A percentile compares a stretch with the other conserved stretches of the same genome.
Evolutionary conservation across 306 rosid species (phyloP).

Genomic region (Fragaria vesca): DNA sequence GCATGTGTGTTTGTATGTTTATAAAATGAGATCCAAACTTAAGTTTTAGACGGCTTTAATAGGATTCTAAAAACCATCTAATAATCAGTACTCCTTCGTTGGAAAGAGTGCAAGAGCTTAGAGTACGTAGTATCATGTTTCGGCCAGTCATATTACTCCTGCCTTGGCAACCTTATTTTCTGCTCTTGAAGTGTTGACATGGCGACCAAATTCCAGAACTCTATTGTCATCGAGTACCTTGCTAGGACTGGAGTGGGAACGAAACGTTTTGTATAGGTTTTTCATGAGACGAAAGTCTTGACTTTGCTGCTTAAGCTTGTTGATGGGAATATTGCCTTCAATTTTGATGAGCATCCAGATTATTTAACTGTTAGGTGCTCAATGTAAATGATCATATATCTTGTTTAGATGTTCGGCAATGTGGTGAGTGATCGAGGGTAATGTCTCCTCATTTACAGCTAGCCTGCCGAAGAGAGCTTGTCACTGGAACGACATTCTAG

Average conservation of each 20-base stretch:
- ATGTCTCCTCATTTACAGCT: neutral
- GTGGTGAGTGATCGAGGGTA: neutral
- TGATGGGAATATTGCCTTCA: neutral
- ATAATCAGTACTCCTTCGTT: slow-evolving; percentile 34
- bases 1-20: too few relatives aligned
- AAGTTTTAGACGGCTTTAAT: too few relatives aligned
- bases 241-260: slow-evolving; percentile 27
- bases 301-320: neutral
- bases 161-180: slow-evolving; percentile 40
- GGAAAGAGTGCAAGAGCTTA: slow-evolving; percentile 49
- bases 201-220: slow-evolving; percentile 48
- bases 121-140: slow-evolving; percentile 40
- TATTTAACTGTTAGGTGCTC: slow-evolving; percentile 8
- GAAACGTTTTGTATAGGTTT: slow-evolving; percentile 40
- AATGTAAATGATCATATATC: neutral
- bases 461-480: neutral
- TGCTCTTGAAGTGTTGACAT: slow-evolving; percentile 39
- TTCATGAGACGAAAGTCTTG: slow-evolving; percentile 31
- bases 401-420: slow-evolving; percentile 5
- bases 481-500: neutral
- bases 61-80: too few relatives aligned
- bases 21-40: too few relatives aligned
- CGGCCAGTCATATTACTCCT: slow-evolving; percentile 37
- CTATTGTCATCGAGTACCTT: slow-evolving; percentile 35
- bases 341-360: slow-evolving; percentile 3